These are phyloP conservation scores for Arxiozyma slooffiae DNA, from an alignment of 1,139 yeast genomes.

Conservation along the genomic window DNA sequence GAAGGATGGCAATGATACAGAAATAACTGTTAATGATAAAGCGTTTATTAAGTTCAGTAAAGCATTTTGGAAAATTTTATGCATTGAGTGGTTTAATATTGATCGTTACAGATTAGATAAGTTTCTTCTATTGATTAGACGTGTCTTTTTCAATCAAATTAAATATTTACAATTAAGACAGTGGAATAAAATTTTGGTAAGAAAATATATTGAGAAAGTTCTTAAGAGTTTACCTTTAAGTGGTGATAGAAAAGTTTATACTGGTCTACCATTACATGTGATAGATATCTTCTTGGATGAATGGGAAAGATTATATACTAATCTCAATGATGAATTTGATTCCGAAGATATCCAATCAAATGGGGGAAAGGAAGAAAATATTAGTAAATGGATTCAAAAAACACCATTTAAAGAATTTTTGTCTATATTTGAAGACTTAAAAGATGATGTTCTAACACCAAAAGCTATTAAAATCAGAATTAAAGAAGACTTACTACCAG, in stretches of 20 bases:
- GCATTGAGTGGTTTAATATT: constrained; percentile 72
- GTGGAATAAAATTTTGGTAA: constrained; percentile 49
- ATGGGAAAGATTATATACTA: constrained; percentile 55
- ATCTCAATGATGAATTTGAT: constrained; percentile 37
- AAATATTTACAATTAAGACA: constrained; percentile 42
- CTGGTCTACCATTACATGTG: constrained; percentile 76
- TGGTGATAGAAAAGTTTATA: constrained; percentile 52
- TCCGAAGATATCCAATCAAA: constrained; percentile 28
- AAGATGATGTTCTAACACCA: constrained; percentile 38
- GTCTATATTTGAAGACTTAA: constrained; percentile 48
- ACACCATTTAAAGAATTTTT: constrained; percentile 51
- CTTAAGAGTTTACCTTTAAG: constrained; percentile 44
- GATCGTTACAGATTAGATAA: constrained; percentile 87
- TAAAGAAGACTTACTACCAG: constrained; percentile 54
- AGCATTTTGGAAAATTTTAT: constrained; percentile 76
- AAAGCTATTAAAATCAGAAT: constrained; percentile 62
- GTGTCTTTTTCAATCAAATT: constrained; percentile 60
- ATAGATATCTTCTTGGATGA: constrained; percentile 82
- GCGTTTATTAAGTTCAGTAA: constrained; percentile 42
- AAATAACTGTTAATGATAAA: constrained; percentile 31
- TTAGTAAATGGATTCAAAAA: constrained; percentile 31
- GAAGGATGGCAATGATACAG: constrained; percentile 9
- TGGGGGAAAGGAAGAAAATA: constrained; percentile 22
- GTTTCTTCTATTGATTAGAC: constrained; percentile 68
- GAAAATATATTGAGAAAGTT: constrained; percentile 34